Base-by-base conservation (phyloP, 306 rosid species). In the Cicer bijugum region DNA sequence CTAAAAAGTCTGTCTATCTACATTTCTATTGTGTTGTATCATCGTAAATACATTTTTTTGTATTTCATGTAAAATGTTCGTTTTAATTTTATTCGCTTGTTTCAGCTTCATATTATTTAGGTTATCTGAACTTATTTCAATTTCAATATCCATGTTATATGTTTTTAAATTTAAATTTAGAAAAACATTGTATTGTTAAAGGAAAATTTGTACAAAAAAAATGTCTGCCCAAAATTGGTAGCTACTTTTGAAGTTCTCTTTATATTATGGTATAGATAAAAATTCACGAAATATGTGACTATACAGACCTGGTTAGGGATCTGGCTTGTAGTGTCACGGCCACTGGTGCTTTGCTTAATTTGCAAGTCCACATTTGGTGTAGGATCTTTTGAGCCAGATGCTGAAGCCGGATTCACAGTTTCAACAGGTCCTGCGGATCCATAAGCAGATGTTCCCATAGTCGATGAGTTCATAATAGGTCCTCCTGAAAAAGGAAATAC, bases 221-320 rank as follows among this genome's bases (percentile, higher is more conserved):
- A 28, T 28, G 35, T 28, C 35, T 28, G 35, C 4, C 35, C 35
- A 28, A 28, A 28, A 28, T 28, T 28, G 35, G 5, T 3, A 28
- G 35, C 35, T 28, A 28, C 35, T 28, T 28, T 28, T 28, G 35
- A 0, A 28, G 35, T 28, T 28, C 4, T 28, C 35, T 28, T 28
- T 28, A 28, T 28, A 28, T 28, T 28, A 28, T 28, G 35, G 35
- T 28, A 28, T 28, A 28, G 35, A 19, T 71, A 67, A 7, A 57
- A 53, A 20, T 53, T 17, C 67, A 45, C 50, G 60, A 74, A 53
- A 65, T 73, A 11, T 57, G 58, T 46, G 37, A 39, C 9, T 72
- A 44, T 59, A 59, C 85, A 61, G 37, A 92, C 96, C 93, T 85
- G 95, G 68, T 45, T 73, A 38, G 89, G 84, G 47, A 81, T 75